Conservation (phyloP, 176 grass and related monocot species). For the Zea luxurians region DNA sequence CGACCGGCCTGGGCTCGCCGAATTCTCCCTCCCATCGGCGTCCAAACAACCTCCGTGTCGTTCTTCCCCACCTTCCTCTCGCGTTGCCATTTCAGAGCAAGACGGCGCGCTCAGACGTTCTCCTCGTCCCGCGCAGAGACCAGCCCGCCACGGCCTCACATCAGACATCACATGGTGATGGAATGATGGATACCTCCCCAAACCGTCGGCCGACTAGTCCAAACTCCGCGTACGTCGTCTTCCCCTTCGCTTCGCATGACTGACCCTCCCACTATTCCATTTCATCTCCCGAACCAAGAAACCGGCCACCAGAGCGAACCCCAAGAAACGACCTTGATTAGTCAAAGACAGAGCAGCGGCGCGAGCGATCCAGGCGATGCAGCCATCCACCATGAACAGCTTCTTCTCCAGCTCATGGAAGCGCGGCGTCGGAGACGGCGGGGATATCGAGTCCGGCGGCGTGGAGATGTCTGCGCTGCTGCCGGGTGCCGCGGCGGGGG, state of each 20-base stretch:
- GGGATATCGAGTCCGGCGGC: constrained; percentile 51
- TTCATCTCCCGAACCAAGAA: constrained; percentile 37
- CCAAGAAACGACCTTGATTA: neutral
- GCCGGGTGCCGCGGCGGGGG: constrained; percentile 44
- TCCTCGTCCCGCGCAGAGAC: neutral
- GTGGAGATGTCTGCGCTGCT: constrained; percentile 59
- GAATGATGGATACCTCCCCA: neutral
- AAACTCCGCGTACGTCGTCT: constrained; percentile 36
- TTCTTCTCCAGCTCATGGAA: constrained; percentile 80
- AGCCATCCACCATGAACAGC: constrained; percentile 58
- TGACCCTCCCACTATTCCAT: neutral
- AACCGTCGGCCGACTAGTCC: constrained; percentile 36
- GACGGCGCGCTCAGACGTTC: neutral
- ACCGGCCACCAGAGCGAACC: neutral
- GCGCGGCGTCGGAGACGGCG: constrained; percentile 21
- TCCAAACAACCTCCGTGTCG: neutral
- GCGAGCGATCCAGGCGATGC: too few species aligned
- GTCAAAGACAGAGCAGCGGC: too few species aligned
- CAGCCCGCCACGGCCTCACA: neutral
- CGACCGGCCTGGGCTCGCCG: neutral
- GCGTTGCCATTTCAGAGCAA: neutral
- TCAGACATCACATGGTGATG: neutral
- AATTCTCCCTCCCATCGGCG: too few species aligned
- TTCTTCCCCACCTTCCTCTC: constrained; percentile 41
- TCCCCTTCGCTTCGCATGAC: neutral